Base-by-base conservation (phyloP, 441 rosid species). In the Pelargonium citronellum region DNA sequence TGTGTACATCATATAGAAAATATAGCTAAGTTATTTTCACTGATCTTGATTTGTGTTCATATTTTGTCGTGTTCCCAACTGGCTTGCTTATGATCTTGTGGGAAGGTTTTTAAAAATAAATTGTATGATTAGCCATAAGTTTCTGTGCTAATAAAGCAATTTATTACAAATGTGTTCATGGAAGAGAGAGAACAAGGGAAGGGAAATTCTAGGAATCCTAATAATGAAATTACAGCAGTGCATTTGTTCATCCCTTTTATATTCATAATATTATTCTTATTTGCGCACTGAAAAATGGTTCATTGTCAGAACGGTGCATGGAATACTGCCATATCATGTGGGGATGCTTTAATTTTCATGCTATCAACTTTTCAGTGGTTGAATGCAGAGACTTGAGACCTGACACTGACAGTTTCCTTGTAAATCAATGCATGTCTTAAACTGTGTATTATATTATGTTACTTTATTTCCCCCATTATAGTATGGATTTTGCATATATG, bases 181-280 rank as follows among this genome's bases (percentile, higher is more conserved):
- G 58, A 51, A 51, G 19, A 16, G 61, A 15, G 61, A 15, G 61
- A 55, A 16, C 61, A 15, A 55, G 22, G 19, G 7, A 16, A 55
- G 61, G 19, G 61, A 55, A 55, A 15, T 55, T 55, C 61, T 55
- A 55, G 61, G 22, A 16, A 16, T 55, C 61, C 61, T 55, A 15
- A 55, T 55, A 6, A 55, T 55, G 6, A 8, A 55, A 55, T 55
- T 55, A 4, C 19, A 55, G 10, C 17, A 7, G 9, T 7, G 61
- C 17, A 7, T 16, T 2, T 15, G 61, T 55, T 55, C 9, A 7
- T 15, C 61, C 2, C 19, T 15, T 51, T 55, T 55, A 55, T 55
- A 55, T 55, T 8, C 22, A 55, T 5, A 55, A 55, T 15, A 17
- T 15, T 55, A 55, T 55, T n/a, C 8, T 55, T 55, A 55, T 55